These are phyloP conservation scores for Isatis tinctoria DNA, from an alignment of 345 rosid genomes.

Conservation along the genomic window DNA sequence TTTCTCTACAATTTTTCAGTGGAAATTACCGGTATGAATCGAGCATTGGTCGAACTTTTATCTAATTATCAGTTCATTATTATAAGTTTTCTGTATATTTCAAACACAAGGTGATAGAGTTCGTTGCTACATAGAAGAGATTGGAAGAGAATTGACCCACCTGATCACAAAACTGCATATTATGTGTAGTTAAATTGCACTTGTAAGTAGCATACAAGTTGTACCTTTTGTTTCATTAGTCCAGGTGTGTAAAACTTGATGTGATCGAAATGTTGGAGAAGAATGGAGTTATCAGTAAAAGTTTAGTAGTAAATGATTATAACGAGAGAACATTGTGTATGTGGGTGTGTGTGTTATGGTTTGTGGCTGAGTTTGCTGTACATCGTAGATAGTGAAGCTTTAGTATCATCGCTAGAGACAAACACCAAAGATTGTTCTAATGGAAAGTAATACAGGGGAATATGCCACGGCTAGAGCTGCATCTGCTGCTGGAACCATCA, in stretches of 20 bases:
- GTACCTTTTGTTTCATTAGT: neutral
- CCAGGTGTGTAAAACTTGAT: neutral
- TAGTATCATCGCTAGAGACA: neutral
- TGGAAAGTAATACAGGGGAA: constrained; percentile 56
- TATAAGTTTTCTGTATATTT: neutral
- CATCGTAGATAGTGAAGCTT: neutral
- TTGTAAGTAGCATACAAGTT: neutral
- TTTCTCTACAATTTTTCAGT: too few species aligned
- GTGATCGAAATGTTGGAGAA: neutral
- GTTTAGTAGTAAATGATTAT: neutral
- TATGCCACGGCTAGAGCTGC: constrained; percentile 91
- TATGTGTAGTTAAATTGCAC: neutral
- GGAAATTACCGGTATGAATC: too few species aligned
- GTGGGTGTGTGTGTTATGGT: neutral
- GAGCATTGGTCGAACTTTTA: constrained; percentile 4
- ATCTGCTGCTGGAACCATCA: constrained; percentile 80
- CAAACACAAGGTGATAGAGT: neutral
- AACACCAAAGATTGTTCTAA: neutral
- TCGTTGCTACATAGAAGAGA: too few species aligned
- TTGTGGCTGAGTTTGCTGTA: neutral
- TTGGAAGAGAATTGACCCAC: neutral
- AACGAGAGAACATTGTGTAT: neutral
- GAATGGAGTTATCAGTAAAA: neutral
- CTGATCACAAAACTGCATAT: neutral
- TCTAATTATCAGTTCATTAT: constrained; percentile 3